A percentile compares a stretch with the other conserved stretches of the same genome.
Conservation (phyloP, 2,329 filamentous ascomycete species). For the Drechslerella coelobrocha region DNA sequence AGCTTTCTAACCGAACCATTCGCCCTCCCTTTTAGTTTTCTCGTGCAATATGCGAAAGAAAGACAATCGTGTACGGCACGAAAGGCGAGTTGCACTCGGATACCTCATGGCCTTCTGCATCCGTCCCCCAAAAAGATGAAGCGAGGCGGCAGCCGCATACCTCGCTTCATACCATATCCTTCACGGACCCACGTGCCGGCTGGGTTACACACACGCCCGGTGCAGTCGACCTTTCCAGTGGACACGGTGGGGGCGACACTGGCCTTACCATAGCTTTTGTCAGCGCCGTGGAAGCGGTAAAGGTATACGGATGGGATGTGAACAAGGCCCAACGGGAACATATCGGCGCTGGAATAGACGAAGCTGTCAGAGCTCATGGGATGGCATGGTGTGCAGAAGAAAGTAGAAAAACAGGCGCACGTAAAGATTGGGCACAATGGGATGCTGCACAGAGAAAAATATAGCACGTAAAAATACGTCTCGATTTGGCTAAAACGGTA, state of each 20-base stretch:
- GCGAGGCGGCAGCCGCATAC: constrained; percentile 39
- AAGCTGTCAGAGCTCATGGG: constrained; percentile 86
- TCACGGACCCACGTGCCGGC: constrained; percentile 36
- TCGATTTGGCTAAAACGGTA: not conserved
- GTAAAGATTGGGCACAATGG: constrained; percentile 34
- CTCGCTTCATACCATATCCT: constrained; percentile 43
- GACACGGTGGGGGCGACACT: constrained; percentile 79
- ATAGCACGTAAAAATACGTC: not conserved
- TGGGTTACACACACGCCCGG: constrained; percentile 44
- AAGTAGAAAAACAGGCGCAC: constrained; percentile 36
- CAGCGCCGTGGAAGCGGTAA: constrained; percentile 78
- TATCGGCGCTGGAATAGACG: constrained; percentile 74
- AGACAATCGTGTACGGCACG: constrained; percentile 84
- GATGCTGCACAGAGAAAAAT: constrained; percentile 30
- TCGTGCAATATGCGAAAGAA: constrained; percentile 82
- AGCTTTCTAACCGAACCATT: not conserved
- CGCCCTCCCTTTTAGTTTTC: constrained; percentile 64
- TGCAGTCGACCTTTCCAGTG: constrained; percentile 59
- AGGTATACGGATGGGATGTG: constrained; percentile 71
- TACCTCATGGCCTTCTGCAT: constrained; percentile 59
- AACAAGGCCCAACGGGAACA: constrained; percentile 74
- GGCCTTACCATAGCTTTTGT: constrained; percentile 84
- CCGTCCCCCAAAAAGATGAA: constrained; percentile 13
- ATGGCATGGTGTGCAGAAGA: constrained; percentile 95
- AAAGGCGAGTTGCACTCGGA: constrained; percentile 87